Evolutionary conservation across 78 protist species (phyloP).

Genomic region (Diacronema lutheri): DNA sequence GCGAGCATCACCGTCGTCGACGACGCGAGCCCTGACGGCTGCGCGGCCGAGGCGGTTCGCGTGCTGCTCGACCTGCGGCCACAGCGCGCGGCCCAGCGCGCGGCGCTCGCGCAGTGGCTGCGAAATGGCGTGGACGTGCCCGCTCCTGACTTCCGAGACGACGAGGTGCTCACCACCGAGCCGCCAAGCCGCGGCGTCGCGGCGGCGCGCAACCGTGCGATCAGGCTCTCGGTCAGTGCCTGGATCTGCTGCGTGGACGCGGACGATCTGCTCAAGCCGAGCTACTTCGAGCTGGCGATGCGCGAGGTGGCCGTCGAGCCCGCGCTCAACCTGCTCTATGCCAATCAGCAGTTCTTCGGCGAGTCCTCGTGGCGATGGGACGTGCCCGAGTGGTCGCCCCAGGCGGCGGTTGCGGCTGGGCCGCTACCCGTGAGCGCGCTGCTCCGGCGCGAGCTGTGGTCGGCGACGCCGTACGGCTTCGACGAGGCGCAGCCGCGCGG

Average conservation of each 20-base stretch:
- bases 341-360: conserved; percentile 21
- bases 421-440: conserved; percentile 10
- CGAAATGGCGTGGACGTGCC: too few species aligned
- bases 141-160: too few species aligned
- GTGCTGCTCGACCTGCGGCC: too few species aligned
- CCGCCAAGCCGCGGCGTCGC: too few species aligned
- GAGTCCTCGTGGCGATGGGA: neutral
- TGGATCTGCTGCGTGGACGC: conserved; percentile 16
- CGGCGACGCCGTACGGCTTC: neutral
- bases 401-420: neutral
- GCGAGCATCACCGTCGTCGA: too few species aligned
- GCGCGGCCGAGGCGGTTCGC: too few species aligned
- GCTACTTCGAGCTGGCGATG: neutral
- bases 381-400: neutral
- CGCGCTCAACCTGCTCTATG: neutral
- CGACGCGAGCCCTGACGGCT: too few species aligned
- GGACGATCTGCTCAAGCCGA: neutral
- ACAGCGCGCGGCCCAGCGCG: too few species aligned
- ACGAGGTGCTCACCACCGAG: too few species aligned
- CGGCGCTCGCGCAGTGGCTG: too few species aligned
- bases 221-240: too few species aligned
- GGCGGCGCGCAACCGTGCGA: too few species aligned
- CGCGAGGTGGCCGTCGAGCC: neutral
- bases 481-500: conserved; percentile 17
- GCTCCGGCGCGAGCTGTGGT: neutral